These are phyloP conservation scores for Syzygium aqueum DNA, from an alignment of 345 rosid genomes.

Conservation along the genomic window DNA sequence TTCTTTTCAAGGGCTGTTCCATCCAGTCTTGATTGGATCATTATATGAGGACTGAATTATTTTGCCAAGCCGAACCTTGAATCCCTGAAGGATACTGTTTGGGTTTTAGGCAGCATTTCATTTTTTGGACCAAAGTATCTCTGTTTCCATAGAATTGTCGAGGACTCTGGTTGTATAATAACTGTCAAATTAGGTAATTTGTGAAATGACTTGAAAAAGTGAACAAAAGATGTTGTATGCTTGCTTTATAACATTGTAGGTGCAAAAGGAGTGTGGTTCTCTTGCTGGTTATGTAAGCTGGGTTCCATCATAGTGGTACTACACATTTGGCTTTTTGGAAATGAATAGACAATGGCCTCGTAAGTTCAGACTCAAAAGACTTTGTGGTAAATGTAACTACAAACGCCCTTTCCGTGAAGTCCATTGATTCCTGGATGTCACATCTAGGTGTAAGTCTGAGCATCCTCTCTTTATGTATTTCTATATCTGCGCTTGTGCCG, in stretches of 20 bases:
- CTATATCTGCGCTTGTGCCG: background rate
- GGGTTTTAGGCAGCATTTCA: background rate
- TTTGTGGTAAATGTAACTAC: background rate
- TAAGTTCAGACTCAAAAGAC: background rate
- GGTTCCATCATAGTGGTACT: background rate
- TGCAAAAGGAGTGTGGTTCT: background rate
- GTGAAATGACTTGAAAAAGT: background rate
- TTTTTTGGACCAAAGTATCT: background rate
- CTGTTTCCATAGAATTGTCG: background rate
- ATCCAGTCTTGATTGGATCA: too few relatives aligned
- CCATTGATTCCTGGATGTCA: fast-evolving
- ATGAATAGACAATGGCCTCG: fast-evolving
- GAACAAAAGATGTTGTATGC: background rate
- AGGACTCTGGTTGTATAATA: background rate
- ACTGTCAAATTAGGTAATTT: background rate
- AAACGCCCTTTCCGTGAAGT: background rate
- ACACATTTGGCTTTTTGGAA: background rate
- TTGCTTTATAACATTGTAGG: background rate
- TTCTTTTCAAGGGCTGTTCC: background rate
- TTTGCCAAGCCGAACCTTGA: background rate
- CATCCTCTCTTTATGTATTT: background rate
- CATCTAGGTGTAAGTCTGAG: background rate
- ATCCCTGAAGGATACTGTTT: background rate
- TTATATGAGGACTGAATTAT: too few relatives aligned
- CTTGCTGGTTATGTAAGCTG: background rate